Conservation (phyloP, 257 asterid species). For the Parsonsia alboflavescens region DNA sequence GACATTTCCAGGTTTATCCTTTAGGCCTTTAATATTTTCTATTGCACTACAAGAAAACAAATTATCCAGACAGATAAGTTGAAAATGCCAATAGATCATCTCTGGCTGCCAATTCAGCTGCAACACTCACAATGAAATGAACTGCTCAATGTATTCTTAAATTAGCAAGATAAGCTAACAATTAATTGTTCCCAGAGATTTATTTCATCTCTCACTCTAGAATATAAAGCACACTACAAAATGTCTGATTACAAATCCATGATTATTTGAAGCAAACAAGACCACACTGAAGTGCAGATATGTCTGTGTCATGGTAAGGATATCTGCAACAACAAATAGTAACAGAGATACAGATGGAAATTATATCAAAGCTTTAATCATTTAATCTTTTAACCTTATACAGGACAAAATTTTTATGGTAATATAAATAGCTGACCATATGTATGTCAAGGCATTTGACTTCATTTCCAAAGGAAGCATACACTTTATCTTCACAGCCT, state of each 20-base stretch:
- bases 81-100: background rate
- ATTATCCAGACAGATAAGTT: background rate
- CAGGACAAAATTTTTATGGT: background rate
- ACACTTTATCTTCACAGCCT: conserved; percentile 82
- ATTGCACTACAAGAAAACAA: background rate
- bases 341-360: background rate
- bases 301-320: background rate
- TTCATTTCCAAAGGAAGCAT: conserved; percentile 63
- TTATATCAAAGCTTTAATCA: background rate
- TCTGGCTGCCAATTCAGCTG: background rate
- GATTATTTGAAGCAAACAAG: background rate
- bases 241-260: background rate
- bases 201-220: too few species aligned
- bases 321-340: background rate
- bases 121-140: background rate
- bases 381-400: background rate
- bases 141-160: background rate
- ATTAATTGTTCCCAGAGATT: background rate
- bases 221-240: background rate
- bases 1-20: background rate
- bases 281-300: background rate
- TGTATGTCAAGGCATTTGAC: conserved; percentile 68
- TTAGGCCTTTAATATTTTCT: background rate
- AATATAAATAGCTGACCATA: conserved; percentile 40
- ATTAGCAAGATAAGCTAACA: background rate